A percentile compares a stretch with the other conserved stretches of the same genome.
These are phyloP conservation scores for Macrolepiota fuliginosa DNA, from an alignment of 768 basidiomycete genomes.

Conservation along the genomic window DNA sequence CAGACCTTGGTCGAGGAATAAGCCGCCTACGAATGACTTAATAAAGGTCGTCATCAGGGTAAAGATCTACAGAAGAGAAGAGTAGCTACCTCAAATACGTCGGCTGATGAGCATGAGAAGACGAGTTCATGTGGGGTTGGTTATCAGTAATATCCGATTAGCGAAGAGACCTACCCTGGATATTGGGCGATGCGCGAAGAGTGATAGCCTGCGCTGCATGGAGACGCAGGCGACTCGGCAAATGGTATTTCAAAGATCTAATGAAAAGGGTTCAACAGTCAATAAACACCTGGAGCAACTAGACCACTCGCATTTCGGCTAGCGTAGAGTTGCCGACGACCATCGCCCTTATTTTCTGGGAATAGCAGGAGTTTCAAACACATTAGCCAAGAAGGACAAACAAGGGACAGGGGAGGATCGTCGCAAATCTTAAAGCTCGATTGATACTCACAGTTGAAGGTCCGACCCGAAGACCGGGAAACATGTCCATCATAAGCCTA, in stretches of 20 bases:
- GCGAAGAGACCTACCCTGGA: constrained; percentile 55
- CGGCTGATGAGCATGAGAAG: constrained; percentile 42
- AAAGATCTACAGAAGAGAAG: constrained; percentile 1
- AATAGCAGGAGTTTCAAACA: constrained; percentile 11
- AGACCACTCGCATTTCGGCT: constrained; percentile 55
- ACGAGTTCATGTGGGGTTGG: not conserved
- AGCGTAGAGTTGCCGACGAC: constrained; percentile 74
- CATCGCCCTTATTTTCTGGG: constrained; percentile 74
- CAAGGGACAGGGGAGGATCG: not conserved
- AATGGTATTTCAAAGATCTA: constrained; percentile 63
- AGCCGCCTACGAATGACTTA: constrained; percentile 78
- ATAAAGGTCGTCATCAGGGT: not conserved
- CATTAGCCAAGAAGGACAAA: constrained; percentile 2
- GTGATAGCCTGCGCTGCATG: constrained; percentile 75
- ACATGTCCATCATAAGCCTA: constrained; percentile 55
- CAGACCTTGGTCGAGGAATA: constrained; percentile 71
- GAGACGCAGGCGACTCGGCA: constrained; percentile 59
- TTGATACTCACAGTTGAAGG: constrained; percentile 61
- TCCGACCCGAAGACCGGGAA: constrained; percentile 71
- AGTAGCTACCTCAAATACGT: constrained; percentile 68
- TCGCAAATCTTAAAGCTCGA: not conserved
- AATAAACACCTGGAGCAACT: constrained; percentile 8
- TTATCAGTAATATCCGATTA: constrained; percentile 9
- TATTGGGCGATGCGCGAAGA: constrained; percentile 61
- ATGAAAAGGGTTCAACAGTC: constrained; percentile 10